Conservation (phyloP, 345 rosid species). For the Excoecaria cochinchinensis region DNA sequence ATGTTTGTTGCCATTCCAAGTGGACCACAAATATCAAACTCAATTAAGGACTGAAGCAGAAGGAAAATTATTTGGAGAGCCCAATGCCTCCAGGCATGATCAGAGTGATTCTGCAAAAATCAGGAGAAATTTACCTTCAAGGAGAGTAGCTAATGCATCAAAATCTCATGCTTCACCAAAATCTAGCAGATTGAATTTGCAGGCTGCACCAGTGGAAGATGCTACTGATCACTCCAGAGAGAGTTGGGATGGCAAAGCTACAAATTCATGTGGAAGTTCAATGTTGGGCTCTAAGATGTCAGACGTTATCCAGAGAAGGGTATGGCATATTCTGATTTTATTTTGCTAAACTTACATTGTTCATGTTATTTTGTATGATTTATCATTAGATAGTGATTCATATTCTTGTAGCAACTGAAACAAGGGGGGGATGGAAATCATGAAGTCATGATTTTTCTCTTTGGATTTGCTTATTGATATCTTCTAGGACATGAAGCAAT, state of each 20-base stretch:
- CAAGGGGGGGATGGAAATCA: neutral
- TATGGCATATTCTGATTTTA: conserved; percentile 27
- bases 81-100: conserved; percentile 56
- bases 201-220: conserved; percentile 53
- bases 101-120: conserved; percentile 64
- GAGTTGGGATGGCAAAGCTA: conserved; percentile 56
- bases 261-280: conserved; percentile 52
- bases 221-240: conserved; percentile 57
- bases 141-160: conserved; percentile 63
- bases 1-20: conserved; percentile 46
- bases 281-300: conserved; percentile 63
- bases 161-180: conserved; percentile 67
- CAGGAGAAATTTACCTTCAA: conserved; percentile 58
- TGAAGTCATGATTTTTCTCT: neutral
- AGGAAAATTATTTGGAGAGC: conserved; percentile 35
- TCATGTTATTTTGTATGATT: neutral
- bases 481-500: neutral
- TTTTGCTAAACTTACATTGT: neutral
- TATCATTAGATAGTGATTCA: neutral
- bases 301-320: conserved; percentile 81
- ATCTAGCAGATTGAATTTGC: conserved; percentile 58
- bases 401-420: conserved; percentile 1
- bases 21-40: conserved; percentile 60
- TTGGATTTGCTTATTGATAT: neutral
- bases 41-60: conserved; percentile 59